These are phyloP conservation scores for Poa pratensis DNA, from an alignment of 176 grass and related monocot genomes.

Conservation along the genomic window DNA sequence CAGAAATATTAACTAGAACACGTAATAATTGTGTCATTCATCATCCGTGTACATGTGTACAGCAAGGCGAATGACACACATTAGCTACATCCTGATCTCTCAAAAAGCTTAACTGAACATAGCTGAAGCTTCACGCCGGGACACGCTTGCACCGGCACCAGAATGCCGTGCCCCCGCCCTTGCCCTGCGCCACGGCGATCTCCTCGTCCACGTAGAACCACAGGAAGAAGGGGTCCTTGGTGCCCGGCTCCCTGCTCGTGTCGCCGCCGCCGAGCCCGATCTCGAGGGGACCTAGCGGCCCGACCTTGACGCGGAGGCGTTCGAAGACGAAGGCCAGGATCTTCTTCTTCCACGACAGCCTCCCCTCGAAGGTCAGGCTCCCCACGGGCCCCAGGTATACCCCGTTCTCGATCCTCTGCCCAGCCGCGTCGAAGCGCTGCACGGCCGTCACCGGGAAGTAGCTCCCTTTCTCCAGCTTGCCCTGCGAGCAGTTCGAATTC, in stretches of 20 bases:
- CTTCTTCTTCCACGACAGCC: slow-evolving; percentile 86
- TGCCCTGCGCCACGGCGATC: slow-evolving; percentile 87
- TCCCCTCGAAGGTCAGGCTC: slow-evolving; percentile 76
- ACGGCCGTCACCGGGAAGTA: slow-evolving; percentile 93
- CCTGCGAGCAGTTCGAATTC: slow-evolving; percentile 44
- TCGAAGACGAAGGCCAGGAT: slow-evolving; percentile 93
- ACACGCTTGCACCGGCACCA: slow-evolving; percentile 87
- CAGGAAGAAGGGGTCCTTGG: slow-evolving; percentile 85
- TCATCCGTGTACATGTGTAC: neutral
- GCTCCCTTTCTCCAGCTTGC: slow-evolving; percentile 68
- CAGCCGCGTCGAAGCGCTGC: slow-evolving; percentile 89
- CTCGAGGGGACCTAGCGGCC: slow-evolving; percentile 72
- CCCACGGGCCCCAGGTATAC: slow-evolving; percentile 75
- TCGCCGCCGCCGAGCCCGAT: slow-evolving; percentile 49
- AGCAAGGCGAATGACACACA: neutral
- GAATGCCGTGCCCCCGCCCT: slow-evolving; percentile 78
- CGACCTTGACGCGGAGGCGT: slow-evolving; percentile 63
- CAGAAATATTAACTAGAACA: too few relatives aligned
- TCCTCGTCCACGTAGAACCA: slow-evolving; percentile 97
- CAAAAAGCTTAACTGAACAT: neutral
- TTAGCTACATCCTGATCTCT: neutral
- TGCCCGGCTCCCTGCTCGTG: slow-evolving; percentile 61
- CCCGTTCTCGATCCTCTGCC: slow-evolving; percentile 84
- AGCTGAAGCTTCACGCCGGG: slow-evolving; percentile 32
- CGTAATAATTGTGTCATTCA: too few relatives aligned